Conservation (phyloP, 768 basidiomycete genomes). For the Russula dissimulans region DNA sequence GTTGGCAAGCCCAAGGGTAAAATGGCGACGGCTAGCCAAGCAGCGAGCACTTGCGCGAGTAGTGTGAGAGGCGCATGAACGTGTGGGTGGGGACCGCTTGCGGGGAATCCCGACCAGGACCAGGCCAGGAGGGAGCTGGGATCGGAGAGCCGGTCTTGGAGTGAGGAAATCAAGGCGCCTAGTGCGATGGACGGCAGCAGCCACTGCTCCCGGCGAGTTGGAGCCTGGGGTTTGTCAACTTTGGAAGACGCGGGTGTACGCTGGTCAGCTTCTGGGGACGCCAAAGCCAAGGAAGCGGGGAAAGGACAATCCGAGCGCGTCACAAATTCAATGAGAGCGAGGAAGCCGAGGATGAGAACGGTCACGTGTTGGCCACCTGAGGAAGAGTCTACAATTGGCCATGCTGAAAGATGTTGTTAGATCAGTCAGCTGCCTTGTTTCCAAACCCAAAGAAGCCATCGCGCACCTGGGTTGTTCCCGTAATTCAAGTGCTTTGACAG, state of each 20-base stretch:
- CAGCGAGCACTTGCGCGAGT: constrained; percentile 49
- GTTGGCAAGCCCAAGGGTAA: constrained; percentile 5
- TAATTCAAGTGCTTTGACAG: constrained; percentile 71
- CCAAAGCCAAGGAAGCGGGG: constrained; percentile 3
- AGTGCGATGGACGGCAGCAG: constrained; percentile 43
- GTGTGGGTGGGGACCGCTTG: constrained; percentile 65
- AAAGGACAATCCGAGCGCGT: constrained; percentile 31
- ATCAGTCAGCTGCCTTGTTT: not conserved
- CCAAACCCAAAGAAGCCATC: not conserved
- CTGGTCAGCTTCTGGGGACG: not conserved
- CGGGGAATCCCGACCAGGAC: constrained; percentile 84
- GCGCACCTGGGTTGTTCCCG: constrained; percentile 66
- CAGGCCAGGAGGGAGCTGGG: constrained; percentile 72
- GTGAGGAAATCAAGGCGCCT: constrained; percentile 58
- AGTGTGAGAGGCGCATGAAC: constrained; percentile 63
- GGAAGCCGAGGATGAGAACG: constrained; percentile 47
- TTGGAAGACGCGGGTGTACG: not conserved
- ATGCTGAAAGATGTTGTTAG: constrained; percentile 39
- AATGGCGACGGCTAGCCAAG: constrained; percentile 34
- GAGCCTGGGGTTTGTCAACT: not conserved
- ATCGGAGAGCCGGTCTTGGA: constrained; percentile 68
- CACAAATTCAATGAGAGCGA: constrained; percentile 49
- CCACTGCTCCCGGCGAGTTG: constrained; percentile 25
- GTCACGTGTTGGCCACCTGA: constrained; percentile 65
- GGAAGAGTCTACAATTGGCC: constrained; percentile 62